phyloP scores from a whole-genome alignment of 371 early-diverging fungal genomes.

The Mortierella sp. region DNA sequence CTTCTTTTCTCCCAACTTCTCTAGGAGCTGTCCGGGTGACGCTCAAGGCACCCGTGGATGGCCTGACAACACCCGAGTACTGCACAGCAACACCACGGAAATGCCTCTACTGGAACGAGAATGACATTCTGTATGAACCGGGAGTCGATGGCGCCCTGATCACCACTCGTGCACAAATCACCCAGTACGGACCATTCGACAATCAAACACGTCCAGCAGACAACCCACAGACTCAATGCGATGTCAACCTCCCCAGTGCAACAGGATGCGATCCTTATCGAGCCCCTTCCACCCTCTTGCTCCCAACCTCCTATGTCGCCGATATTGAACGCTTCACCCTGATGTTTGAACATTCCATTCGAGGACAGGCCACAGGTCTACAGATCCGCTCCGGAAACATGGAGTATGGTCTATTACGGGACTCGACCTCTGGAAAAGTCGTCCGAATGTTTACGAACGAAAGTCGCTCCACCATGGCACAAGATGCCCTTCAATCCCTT shows the following conservation, averaged over 20 bases:
- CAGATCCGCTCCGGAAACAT: constrained; percentile 55
- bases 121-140: constrained; percentile 47
- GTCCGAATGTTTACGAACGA: constrained; percentile 24
- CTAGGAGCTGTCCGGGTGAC: constrained; percentile 50
- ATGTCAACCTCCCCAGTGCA: constrained; percentile 37
- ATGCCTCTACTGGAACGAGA: constrained; percentile 44
- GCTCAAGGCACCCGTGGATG: constrained; percentile 38
- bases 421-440: constrained; percentile 29
- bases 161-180: constrained; percentile 49
- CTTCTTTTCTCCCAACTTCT: not conserved
- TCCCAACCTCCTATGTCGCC: constrained; percentile 32
- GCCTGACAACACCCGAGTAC: constrained; percentile 25
- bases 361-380: constrained; percentile 49
- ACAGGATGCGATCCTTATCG: constrained; percentile 34
- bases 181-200: constrained; percentile 35
- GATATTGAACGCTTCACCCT: constrained; percentile 55
- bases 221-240: constrained; percentile 11
- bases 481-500: not conserved
- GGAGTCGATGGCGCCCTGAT: constrained; percentile 50
- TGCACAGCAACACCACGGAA: constrained; percentile 18
- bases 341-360: constrained; percentile 66
- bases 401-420: constrained; percentile 30
- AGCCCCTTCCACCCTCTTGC: constrained; percentile 21
- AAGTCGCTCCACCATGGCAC: constrained; percentile 15
- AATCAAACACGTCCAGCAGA: constrained; percentile 11